Conservation (phyloP, 345 rosid genomes). For the Rhodomyrtus tomentosa region DNA sequence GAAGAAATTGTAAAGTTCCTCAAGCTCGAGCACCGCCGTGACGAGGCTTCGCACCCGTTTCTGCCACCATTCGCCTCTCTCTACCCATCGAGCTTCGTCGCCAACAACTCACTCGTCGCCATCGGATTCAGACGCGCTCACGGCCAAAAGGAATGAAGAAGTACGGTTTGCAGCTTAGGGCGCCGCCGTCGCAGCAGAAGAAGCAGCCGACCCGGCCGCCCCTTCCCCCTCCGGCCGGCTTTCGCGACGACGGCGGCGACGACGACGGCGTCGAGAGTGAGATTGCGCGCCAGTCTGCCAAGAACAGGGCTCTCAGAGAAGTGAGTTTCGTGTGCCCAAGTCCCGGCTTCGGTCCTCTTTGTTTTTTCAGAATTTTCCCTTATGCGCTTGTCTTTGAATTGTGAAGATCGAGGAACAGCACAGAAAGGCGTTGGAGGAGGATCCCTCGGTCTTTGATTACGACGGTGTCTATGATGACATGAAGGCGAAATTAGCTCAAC, state of each 20-base stretch:
- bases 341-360: not conserved
- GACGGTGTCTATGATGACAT: slow-evolving; percentile 80
- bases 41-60: not conserved
- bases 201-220: slow-evolving; percentile 45
- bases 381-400: not conserved
- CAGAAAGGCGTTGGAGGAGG: slow-evolving; percentile 76
- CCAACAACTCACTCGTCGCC: not conserved
- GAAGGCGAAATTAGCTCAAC: slow-evolving; percentile 48
- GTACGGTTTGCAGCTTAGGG: slow-evolving; percentile 83
- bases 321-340: slow-evolving; percentile 13
- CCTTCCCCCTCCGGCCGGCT: slow-evolving; percentile 29
- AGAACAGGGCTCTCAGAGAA: slow-evolving; percentile 62
- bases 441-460: slow-evolving; percentile 68
- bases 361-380: not conserved
- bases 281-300: slow-evolving; percentile 65
- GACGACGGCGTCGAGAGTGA: slow-evolving; percentile 66
- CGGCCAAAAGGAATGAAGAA: slow-evolving; percentile 34
- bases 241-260: slow-evolving; percentile 39
- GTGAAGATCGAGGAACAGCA: slow-evolving; percentile 80
- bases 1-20: not conserved
- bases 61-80: not conserved
- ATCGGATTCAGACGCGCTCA: not conserved
- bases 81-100: not conserved
- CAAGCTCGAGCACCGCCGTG: not conserved
- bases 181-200: slow-evolving; percentile 46